These are phyloP conservation scores for Aspergillus leporis DNA, from an alignment of 495 filamentous ascomycete species.

Conservation along the genomic window DNA sequence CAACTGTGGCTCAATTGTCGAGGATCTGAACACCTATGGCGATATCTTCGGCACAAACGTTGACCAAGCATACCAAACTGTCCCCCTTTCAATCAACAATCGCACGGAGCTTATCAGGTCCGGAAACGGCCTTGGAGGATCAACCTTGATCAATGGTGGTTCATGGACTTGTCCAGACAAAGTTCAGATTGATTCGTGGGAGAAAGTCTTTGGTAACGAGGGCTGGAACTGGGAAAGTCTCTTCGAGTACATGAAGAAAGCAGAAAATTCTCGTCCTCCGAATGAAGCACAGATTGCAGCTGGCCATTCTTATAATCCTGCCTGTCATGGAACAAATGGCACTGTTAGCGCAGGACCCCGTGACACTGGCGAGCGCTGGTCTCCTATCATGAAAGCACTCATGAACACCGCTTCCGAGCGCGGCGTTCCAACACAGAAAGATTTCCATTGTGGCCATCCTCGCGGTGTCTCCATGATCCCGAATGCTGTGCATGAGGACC, in stretches of 20 bases:
- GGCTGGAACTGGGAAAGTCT: slow-evolving; percentile 56
- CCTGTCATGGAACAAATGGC: slow-evolving; percentile 27
- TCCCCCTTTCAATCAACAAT: slow-evolving; percentile 19
- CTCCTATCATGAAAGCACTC: slow-evolving; percentile 24
- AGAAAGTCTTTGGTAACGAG: slow-evolving; percentile 40
- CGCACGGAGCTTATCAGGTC: slow-evolving; percentile 19
- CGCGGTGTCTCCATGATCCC: slow-evolving; percentile 32
- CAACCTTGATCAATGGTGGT: slow-evolving; percentile 56
- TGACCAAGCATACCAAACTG: slow-evolving; percentile 25
- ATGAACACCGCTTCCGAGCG: slow-evolving; percentile 20
- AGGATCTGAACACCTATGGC: slow-evolving; percentile 38
- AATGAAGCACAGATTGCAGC: slow-evolving; percentile 20
- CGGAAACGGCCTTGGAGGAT: slow-evolving; percentile 49
- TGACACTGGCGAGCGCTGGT: slow-evolving; percentile 19
- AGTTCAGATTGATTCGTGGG: slow-evolving; percentile 53
- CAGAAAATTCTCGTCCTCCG: slow-evolving; percentile 22
- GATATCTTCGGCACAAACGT: slow-evolving; percentile 33
- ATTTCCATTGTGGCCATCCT: slow-evolving; percentile 27
- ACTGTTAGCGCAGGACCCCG: slow-evolving; percentile 26
- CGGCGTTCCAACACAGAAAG: slow-evolving; percentile 22
- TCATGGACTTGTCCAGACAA: slow-evolving; percentile 47
- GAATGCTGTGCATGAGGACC: slow-evolving; percentile 24
- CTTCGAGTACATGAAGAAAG: slow-evolving; percentile 40
- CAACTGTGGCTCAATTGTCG: slow-evolving; percentile 33
- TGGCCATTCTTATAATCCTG: slow-evolving; percentile 21